Evolutionary conservation across 2,329 filamentous ascomycete genomes (phyloP), one percentile per base, ranked within the genome.

Genomic region (Penicillium palitans): DNA sequence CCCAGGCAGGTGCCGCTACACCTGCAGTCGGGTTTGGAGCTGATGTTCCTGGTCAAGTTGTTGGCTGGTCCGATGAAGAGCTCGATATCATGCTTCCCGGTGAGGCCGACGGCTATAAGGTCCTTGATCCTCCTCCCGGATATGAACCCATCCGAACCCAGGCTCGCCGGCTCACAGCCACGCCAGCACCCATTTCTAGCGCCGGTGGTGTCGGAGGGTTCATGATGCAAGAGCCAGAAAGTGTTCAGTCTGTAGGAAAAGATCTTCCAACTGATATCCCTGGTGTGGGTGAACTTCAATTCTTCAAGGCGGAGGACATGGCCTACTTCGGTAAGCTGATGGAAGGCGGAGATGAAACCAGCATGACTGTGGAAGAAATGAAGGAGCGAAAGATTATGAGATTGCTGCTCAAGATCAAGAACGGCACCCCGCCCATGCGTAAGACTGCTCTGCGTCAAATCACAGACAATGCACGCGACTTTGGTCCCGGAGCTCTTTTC

Each of bases 361-460:
- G 87, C 24, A 85, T 99, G 78, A 93, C 88, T 21, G 92, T 99
- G 10, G 95, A 99, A 49, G 93, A 99, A 70, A 79, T 99, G 52
- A 98, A 99, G 77, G 93, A 99, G 78, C 86, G 95, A 61, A 99
- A 99, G 79, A 99, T 99, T 72, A 98, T 99, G 95, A 85, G 95
- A 66, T 80, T 99, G 55, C 81, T 99, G 46, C 83, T 99, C 57
- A 99, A 99, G 79, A 93, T 99, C 81, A 99, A 99, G 84, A 99
- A 99, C 74, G 95, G 95, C 70, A 98, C 95, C 41, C 95, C 95
- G 27, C 93, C 95, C 0, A 98, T 98, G 95, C 85, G 95, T 78
- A 99, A 99, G 83, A 99, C 95, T 37, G 95, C 95, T 25, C 84
- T 99, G 69, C 90, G 95, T 77, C 95, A 99, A 76, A 87, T 99